Conservation (phyloP, 1,284 basidiomycete species). For the Apiotrichum sp. region DNA sequence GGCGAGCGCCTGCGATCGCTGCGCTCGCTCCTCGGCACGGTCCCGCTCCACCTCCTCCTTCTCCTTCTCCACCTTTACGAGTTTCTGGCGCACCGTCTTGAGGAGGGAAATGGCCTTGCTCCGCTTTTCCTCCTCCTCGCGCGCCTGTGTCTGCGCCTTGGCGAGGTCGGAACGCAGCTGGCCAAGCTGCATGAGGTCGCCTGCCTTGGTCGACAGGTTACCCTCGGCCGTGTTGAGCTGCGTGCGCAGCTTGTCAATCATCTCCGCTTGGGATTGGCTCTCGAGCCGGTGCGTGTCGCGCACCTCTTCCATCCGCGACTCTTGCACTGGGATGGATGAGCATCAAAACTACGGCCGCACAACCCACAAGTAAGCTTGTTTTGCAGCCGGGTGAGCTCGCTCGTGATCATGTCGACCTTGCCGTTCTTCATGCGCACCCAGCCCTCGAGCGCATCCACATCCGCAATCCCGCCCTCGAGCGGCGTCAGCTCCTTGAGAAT, state of each 20-base stretch:
- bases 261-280: conserved; percentile 64
- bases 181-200: conserved; percentile 55
- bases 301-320: conserved; percentile 72
- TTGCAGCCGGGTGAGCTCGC: conserved; percentile 64
- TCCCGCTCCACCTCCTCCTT: conserved; percentile 61
- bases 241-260: conserved; percentile 61
- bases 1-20: conserved; percentile 50
- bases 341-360: background rate
- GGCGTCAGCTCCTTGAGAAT: conserved; percentile 69
- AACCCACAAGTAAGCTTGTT: conserved; percentile 64
- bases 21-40: conserved; percentile 60
- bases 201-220: conserved; percentile 47
- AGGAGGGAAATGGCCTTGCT: conserved; percentile 83
- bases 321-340: conserved; percentile 60
- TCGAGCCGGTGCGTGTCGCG: conserved; percentile 74
- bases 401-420: conserved; percentile 60
- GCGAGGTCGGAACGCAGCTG: conserved; percentile 59
- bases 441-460: conserved; percentile 63
- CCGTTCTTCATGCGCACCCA: conserved; percentile 62
- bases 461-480: conserved; percentile 57
- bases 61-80: conserved; percentile 87
- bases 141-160: conserved; percentile 58
- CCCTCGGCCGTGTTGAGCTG: conserved; percentile 67
- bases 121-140: conserved; percentile 92
- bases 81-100: conserved; percentile 85